Base-by-base conservation (phyloP, 257 asterid species). In the Nicotiana attenuata region DNA sequence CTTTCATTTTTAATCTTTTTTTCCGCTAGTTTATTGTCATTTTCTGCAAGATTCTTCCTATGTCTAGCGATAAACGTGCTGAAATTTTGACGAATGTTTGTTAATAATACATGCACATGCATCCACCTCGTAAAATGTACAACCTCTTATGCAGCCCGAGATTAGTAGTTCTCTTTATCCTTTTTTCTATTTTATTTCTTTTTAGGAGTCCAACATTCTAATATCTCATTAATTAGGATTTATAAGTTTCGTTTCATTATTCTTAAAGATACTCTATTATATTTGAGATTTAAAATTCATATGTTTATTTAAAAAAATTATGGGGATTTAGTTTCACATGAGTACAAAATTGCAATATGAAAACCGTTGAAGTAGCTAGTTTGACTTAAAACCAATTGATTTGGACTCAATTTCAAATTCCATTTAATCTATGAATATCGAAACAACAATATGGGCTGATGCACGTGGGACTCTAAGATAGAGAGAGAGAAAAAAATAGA, bases 31-130 rank as follows among this genome's bases (percentile, higher is more conserved):
- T 71, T 71, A 71, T 71, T 71, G 78, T 13, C 3, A 47, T 73
- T 14, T 71, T 14, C 79, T 73, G 79, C 61, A 73, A 73, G 79
- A 73, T 73, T 47, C 79, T 73, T 73, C 5, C 41, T 7, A 22
- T 22, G 41, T 73, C 60, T 71, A 60, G 20, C 8, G 60, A 45
- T 71, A 71, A 71, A 71, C 60, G 60, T 71, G 78, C 31, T 45
- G 78, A 71, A 45, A 14, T 71, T 45, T 45, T 71, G 35, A 71
- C 7, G 78, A 71, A 71, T 71, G 78, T 71, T 45, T 71, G 78
- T 22, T 71, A 45, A 22, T 71, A 71, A 71, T 22, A 11, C 60
- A 22, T 13, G 17, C 78, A 45, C 78, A 45, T 71, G 78, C 78
- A 71, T 45, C 78, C 78, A 45, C 14, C 78, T 71, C 38, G 78